Evolutionary conservation across 345 rosid species (phyloP), one percentile per base, ranked within the genome.

Genomic region (Geranium rotundifolium): DNA sequence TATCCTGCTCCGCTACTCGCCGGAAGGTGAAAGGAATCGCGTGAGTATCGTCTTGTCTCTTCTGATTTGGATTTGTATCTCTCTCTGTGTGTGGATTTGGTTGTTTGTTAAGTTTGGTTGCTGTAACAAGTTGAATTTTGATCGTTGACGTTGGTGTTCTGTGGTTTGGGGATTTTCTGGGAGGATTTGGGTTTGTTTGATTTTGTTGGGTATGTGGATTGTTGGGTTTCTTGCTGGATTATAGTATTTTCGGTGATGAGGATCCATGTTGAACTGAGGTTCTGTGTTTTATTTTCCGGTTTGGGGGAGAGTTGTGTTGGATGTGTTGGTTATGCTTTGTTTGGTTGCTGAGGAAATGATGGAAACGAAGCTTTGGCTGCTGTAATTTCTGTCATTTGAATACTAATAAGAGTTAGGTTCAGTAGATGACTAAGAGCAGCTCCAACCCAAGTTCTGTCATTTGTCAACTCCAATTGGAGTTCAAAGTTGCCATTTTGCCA

Each of bases 1-100:
- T 60, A 78, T 89, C 64, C 85, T 91, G 62, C 72, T 71, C 37
- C 86, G 89, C 58, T 91, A 91, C 79, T 79, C 95, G 46, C 87
- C 95, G 19, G 87, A 81, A 55, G 75, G 82, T 17, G 98, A 91
- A 68, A 87, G 87, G 57, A 63, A 65, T 71, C 88, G 96, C 61
- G 98, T 86, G 80, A 71, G 79, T 46, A 17, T 72, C 27, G 27
- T 23, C 27, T 30, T 7, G 23, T 0, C 0, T 34, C 10, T 58
- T 5, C 16, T 62, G 16, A 29, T 23, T 14, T 8, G 29, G 0
- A 12, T 7, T 17, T 46, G 16, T 59, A 0, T 54, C 4, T 23
- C 27, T n/a, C n/a, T n/a, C n/a, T n/a, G n/a, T n/a, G n/a, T 23
- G 27, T 14, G 9, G 17, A 34, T 39, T 23, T 17, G 27, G 6